phyloP scores from a whole-genome alignment of 805 yeast genomes.

The Zygotorulaspora chibaensis region DNA sequence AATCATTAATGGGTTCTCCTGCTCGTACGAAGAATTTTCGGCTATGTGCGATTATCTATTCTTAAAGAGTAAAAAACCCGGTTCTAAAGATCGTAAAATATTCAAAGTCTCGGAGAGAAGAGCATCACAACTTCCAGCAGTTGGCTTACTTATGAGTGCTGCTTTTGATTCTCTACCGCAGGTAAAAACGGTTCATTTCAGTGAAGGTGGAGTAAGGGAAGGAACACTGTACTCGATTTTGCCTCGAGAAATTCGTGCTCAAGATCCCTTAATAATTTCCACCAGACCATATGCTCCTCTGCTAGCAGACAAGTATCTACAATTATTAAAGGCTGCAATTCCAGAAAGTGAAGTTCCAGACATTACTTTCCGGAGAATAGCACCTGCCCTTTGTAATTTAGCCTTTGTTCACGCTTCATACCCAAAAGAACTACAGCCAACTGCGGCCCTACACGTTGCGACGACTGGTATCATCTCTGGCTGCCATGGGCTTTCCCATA shows the following conservation, averaged over 20 bases:
- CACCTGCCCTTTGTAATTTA: slow-evolving; percentile 67
- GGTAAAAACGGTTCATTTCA: slow-evolving; percentile 58
- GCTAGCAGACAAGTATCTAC: slow-evolving; percentile 52
- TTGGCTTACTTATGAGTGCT: slow-evolving; percentile 57
- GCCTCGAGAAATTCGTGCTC: slow-evolving; percentile 52
- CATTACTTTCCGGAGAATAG: slow-evolving; percentile 54
- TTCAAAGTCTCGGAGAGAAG: slow-evolving; percentile 65
- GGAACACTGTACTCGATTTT: slow-evolving; percentile 64
- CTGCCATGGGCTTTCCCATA: slow-evolving; percentile 69
- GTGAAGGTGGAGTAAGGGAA: slow-evolving; percentile 76
- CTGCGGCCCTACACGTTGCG: slow-evolving; percentile 68
- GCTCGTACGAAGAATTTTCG: slow-evolving; percentile 49
- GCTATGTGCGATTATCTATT: slow-evolving; percentile 49
- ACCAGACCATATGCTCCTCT: slow-evolving; percentile 70
- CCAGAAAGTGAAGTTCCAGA: slow-evolving; percentile 55
- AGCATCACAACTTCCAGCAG: slow-evolving; percentile 65
- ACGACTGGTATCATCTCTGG: slow-evolving; percentile 73
- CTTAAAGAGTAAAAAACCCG: slow-evolving; percentile 46
- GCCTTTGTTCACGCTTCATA: slow-evolving; percentile 75
- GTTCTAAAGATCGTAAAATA: slow-evolving; percentile 40
- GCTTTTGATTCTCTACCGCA: slow-evolving; percentile 58
- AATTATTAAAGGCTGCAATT: slow-evolving; percentile 50
- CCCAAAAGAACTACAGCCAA: slow-evolving; percentile 71
- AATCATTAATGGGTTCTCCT: slow-evolving; percentile 64
- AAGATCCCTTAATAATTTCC: slow-evolving; percentile 67